phyloP scores from a whole-genome alignment of 805 yeast genomes.

The Cyberlindnera mississippiensis region DNA sequence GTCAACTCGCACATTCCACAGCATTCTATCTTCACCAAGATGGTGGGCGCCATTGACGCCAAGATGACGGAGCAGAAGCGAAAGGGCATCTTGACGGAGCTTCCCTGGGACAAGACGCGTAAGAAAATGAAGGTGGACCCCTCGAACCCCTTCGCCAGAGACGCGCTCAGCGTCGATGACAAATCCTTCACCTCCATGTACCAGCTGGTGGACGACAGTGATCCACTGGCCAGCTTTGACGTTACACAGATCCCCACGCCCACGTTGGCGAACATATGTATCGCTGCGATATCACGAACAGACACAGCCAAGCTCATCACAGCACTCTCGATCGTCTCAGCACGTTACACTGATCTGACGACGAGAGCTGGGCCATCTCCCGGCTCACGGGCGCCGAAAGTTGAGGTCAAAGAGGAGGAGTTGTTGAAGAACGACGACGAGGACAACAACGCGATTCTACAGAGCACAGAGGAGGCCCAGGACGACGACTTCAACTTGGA shows the following conservation, averaged over 20 bases:
- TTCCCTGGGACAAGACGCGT: slow-evolving; percentile 28
- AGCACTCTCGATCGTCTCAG: slow-evolving; percentile 65
- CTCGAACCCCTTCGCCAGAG: slow-evolving; percentile 29
- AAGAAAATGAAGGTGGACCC: slow-evolving; percentile 23
- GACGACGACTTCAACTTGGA: slow-evolving; percentile 37
- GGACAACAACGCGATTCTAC: slow-evolving; percentile 21
- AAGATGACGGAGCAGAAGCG: slow-evolving; percentile 27
- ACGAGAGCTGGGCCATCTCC: slow-evolving; percentile 20
- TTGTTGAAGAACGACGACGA: slow-evolving; percentile 23
- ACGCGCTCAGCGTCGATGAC: slow-evolving; percentile 35
- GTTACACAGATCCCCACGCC: slow-evolving; percentile 63
- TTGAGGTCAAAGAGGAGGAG: slow-evolving; percentile 29
- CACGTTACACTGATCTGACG: slow-evolving; percentile 52
- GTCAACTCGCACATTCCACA: slow-evolving; percentile 22
- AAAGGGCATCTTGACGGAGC: slow-evolving; percentile 23
- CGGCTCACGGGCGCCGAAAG: slow-evolving; percentile 20
- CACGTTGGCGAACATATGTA: slow-evolving; percentile 59
- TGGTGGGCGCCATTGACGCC: slow-evolving; percentile 21
- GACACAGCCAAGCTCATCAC: slow-evolving; percentile 50
- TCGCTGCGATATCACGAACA: slow-evolving; percentile 58
- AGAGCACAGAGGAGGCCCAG: slow-evolving; percentile 16
- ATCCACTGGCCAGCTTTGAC: slow-evolving; percentile 65
- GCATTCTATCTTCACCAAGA: slow-evolving; percentile 16
- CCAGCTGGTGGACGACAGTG: slow-evolving; percentile 56
- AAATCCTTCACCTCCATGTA: slow-evolving; percentile 60